These are phyloP conservation scores for Cladophialophora chaetospira DNA, from an alignment of 2,329 filamentous ascomycete genomes.

Conservation along the genomic window DNA sequence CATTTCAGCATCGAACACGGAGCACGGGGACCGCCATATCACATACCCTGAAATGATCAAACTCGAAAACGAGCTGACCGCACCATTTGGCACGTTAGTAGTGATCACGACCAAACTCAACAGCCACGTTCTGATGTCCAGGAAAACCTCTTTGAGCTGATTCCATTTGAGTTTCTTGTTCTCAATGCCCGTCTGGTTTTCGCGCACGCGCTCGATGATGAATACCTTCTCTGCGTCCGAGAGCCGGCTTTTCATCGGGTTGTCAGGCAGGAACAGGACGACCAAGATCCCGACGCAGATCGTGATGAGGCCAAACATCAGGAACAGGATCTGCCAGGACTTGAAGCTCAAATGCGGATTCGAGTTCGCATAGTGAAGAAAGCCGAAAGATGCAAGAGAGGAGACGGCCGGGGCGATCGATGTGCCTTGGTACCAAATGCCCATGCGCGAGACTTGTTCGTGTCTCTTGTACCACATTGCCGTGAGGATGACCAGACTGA, in stretches of 20 bases:
- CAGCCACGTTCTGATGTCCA: slow-evolving; percentile 48
- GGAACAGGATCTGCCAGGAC: slow-evolving; percentile 43
- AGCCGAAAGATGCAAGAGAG: slow-evolving; percentile 21
- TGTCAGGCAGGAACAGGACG: slow-evolving; percentile 45
- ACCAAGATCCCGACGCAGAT: slow-evolving; percentile 43
- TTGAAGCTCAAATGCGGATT: slow-evolving; percentile 32
- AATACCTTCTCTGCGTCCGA: slow-evolving; percentile 42
- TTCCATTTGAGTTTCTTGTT: slow-evolving; percentile 53
- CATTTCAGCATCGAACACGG: slow-evolving; percentile 16
- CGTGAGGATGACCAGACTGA: slow-evolving; percentile 55
- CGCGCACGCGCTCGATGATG: slow-evolving; percentile 46
- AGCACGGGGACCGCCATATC: background rate
- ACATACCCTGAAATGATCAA: slow-evolving; percentile 43
- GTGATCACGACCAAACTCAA: slow-evolving; percentile 40
- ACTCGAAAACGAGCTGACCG: slow-evolving; percentile 46
- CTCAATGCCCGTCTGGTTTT: slow-evolving; percentile 54
- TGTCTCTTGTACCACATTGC: slow-evolving; percentile 56
- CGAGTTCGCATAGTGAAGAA: slow-evolving; percentile 20
- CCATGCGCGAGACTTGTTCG: slow-evolving; percentile 36
- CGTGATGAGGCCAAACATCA: slow-evolving; percentile 49
- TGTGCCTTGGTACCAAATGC: slow-evolving; percentile 34
- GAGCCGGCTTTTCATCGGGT: slow-evolving; percentile 44
- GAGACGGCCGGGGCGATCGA: slow-evolving; percentile 18
- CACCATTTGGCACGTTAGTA: slow-evolving; percentile 46
- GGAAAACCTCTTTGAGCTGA: slow-evolving; percentile 51